phyloP scores from a whole-genome alignment of 371 early-diverging fungal species.

The Rhizopus microsporus region DNA sequence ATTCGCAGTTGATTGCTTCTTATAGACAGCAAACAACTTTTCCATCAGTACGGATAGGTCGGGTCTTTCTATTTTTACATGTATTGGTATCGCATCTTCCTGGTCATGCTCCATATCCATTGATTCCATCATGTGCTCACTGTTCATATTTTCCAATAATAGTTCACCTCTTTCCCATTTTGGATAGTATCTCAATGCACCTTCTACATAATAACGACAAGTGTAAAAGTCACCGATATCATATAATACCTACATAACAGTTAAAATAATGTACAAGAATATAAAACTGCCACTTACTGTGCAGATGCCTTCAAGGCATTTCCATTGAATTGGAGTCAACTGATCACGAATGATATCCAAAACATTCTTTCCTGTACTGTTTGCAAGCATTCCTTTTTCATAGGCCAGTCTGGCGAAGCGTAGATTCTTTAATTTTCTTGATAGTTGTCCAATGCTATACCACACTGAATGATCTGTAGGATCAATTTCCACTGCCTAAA shows the following conservation, averaged over 20 bases:
- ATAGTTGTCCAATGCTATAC: slow-evolving; percentile 54
- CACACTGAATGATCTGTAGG: slow-evolving; percentile 57
- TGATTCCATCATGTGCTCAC: background rate
- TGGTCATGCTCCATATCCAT: background rate
- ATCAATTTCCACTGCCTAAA: slow-evolving; percentile 58
- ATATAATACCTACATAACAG: slow-evolving; percentile 45
- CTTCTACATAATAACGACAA: background rate
- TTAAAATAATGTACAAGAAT: background rate
- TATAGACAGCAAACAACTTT: background rate
- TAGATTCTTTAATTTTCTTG: slow-evolving; percentile 33
- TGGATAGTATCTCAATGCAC: background rate
- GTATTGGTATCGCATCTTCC: background rate
- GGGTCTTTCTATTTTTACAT: slow-evolving; percentile 8
- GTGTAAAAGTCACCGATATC: slow-evolving; percentile 55
- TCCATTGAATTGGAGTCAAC: slow-evolving; percentile 54
- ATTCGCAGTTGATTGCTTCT: background rate
- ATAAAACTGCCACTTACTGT: slow-evolving; percentile 33
- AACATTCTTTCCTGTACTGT: slow-evolving; percentile 8
- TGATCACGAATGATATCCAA: slow-evolving; percentile 10
- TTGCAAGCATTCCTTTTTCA: slow-evolving; percentile 44
- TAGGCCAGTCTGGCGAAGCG: slow-evolving; percentile 56
- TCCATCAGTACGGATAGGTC: slow-evolving; percentile 8
- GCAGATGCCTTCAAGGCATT: slow-evolving; percentile 59
- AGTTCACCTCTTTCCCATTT: background rate
- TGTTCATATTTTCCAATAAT: slow-evolving; percentile 1